phyloP scores from a whole-genome alignment of 139 green algal genomes.

The Coelastrella sp. region DNA sequence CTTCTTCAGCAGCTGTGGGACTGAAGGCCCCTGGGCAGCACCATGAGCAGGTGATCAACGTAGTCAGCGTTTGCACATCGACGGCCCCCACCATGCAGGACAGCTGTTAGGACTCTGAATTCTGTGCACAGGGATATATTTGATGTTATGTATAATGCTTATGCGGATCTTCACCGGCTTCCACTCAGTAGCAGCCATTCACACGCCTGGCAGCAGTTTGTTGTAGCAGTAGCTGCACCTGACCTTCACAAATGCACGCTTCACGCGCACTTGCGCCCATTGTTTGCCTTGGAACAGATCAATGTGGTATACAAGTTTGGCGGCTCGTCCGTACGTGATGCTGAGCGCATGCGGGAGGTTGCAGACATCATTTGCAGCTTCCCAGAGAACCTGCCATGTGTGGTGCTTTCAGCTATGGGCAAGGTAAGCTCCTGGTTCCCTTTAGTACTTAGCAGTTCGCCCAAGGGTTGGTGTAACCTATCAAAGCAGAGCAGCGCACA shows the following conservation, averaged over 20 bases:
- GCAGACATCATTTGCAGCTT: constrained; percentile 95
- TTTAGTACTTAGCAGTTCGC: background rate
- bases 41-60: constrained; percentile 41
- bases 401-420: constrained; percentile 99
- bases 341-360: constrained; percentile 93
- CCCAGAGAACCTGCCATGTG: constrained; percentile 82
- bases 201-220: too few relatives aligned
- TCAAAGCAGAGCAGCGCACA: too few relatives aligned
- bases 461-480: too few relatives aligned
- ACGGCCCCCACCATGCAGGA: too few relatives aligned
- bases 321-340: constrained; percentile 92
- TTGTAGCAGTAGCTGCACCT: too few relatives aligned
- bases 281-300: constrained; percentile 53
- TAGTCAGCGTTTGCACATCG: background rate
- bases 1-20: background rate
- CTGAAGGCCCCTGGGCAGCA: constrained; percentile 50
- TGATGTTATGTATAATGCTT: too few relatives aligned
- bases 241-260: background rate
- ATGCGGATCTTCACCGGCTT: too few relatives aligned
- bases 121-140: too few relatives aligned
- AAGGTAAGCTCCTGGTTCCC: constrained; percentile 74
- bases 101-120: too few relatives aligned
- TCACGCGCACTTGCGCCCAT: too few relatives aligned
- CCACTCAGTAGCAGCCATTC: too few relatives aligned
- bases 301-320: constrained; percentile 98